Conservation (phyloP, 352 stramenopile species). For the Phytophthora quininea region DNA sequence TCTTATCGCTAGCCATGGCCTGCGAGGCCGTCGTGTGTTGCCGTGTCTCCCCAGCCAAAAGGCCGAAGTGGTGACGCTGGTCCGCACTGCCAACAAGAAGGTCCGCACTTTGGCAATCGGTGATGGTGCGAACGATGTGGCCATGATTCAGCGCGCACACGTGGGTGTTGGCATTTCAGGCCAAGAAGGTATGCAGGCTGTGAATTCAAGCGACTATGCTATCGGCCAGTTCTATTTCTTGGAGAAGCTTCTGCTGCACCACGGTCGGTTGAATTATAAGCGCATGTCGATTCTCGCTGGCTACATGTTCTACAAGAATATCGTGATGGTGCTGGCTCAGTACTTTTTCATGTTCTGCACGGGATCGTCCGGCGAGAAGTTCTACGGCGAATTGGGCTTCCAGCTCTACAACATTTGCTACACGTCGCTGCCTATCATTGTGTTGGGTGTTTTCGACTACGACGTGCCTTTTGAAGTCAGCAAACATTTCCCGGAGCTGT, state of each 20-base stretch:
- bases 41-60: slow-evolving; percentile 88
- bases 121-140: slow-evolving; percentile 95
- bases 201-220: slow-evolving; percentile 97
- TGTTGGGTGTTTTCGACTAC: slow-evolving; percentile 80
- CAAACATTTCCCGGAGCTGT: slow-evolving; percentile 77
- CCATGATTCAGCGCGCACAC: slow-evolving; percentile 93
- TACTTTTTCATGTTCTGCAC: slow-evolving; percentile 94
- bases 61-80: slow-evolving; percentile 74
- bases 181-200: slow-evolving; percentile 94
- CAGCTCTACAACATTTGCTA: slow-evolving; percentile 95
- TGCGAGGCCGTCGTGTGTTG: slow-evolving; percentile 85
- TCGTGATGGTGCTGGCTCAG: slow-evolving; percentile 88
- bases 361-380: slow-evolving; percentile 90
- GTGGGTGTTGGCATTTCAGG: slow-evolving; percentile 92
- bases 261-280: slow-evolving; percentile 98
- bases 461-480: slow-evolving; percentile 75
- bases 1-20: slow-evolving; percentile 71
- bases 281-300: slow-evolving; percentile 93
- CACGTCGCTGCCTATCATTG: slow-evolving; percentile 92
- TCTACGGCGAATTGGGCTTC: slow-evolving; percentile 80
- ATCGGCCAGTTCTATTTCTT: slow-evolving; percentile 98
- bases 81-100: slow-evolving; percentile 54
- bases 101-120: slow-evolving; percentile 89
- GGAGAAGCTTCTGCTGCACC: slow-evolving; percentile 94
- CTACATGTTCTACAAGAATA: slow-evolving; percentile 99